These are phyloP conservation scores for Skeletonema tropicum DNA, from an alignment of 108 stramenopile species.

Conservation along the genomic window DNA sequence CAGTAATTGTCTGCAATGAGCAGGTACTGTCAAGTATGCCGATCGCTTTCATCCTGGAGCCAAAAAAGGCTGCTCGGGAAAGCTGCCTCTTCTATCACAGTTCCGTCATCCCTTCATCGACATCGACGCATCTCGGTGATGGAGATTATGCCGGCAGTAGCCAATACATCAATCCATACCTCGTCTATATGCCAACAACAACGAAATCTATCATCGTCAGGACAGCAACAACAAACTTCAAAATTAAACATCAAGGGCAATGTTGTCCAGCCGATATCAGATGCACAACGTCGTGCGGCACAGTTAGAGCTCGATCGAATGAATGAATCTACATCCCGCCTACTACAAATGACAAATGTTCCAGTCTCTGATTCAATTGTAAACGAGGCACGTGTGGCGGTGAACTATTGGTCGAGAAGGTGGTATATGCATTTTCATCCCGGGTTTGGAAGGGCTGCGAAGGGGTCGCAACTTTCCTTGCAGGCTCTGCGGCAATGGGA, in stretches of 20 bases:
- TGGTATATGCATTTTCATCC: slow-evolving; percentile 58
- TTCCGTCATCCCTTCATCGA: slow-evolving; percentile 1
- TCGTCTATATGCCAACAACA: background rate
- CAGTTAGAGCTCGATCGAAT: slow-evolving; percentile 45
- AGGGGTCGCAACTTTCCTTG: slow-evolving; percentile 34
- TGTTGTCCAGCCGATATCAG: slow-evolving; percentile 18
- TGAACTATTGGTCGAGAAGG: slow-evolving; percentile 42
- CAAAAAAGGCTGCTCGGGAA: background rate
- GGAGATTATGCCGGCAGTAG: background rate
- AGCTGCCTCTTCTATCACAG: background rate
- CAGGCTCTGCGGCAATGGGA: slow-evolving; percentile 26
- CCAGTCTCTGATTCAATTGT: slow-evolving; percentile 31
- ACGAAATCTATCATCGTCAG: background rate
- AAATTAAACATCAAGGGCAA: slow-evolving; percentile 4
- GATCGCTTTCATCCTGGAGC: background rate
- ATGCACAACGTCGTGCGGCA: slow-evolving; percentile 41
- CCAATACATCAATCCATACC: background rate
- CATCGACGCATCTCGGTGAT: background rate
- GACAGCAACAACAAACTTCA: background rate
- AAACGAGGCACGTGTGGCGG: slow-evolving; percentile 37
- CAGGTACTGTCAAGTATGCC: background rate
- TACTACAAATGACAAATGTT: slow-evolving; percentile 15
- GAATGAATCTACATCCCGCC: slow-evolving; percentile 43
- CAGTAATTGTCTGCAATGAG: background rate
- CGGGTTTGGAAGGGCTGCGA: slow-evolving; percentile 49